Evolutionary conservation across 2,329 filamentous ascomycete genomes (phyloP).

Genomic region (Pseudogymnoascus sp.): DNA sequence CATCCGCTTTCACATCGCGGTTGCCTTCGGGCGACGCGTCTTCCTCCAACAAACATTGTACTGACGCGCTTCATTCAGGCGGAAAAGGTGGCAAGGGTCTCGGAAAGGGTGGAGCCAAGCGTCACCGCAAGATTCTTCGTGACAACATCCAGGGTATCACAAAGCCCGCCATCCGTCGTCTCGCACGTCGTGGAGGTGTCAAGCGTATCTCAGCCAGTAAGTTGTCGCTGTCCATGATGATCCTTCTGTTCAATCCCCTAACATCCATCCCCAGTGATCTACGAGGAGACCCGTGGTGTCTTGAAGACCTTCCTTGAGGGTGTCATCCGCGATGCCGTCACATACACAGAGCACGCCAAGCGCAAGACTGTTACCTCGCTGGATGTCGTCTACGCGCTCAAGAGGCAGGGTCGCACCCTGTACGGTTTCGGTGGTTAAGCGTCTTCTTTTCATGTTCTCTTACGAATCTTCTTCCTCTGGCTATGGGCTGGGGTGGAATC

Average conservation of each 20-base stretch:
- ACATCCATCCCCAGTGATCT: constrained; percentile 52
- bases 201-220: constrained; percentile 98
- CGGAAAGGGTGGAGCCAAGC: constrained; percentile 97
- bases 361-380: constrained; percentile 62
- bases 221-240: constrained; percentile 8
- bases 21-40: constrained; percentile 17
- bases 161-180: constrained; percentile 97
- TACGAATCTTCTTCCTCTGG: constrained; percentile 21
- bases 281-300: constrained; percentile 75
- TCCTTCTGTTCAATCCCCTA: neutral
- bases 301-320: constrained; percentile 78
- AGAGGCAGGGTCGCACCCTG: constrained; percentile 57
- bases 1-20: neutral
- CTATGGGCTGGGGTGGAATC: constrained; percentile 11
- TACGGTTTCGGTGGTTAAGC: constrained; percentile 60
- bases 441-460: constrained; percentile 16
- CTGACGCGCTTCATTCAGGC: constrained; percentile 51
- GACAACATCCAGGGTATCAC: constrained; percentile 99
- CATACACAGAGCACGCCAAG: constrained; percentile 78
- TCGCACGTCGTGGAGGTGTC: constrained; percentile 97
- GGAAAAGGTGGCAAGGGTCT: constrained; percentile 96
- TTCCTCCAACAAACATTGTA: constrained; percentile 21
- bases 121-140: constrained; percentile 97
- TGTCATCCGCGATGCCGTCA: constrained; percentile 71
- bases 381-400: constrained; percentile 54